Conservation (phyloP, 1,284 basidiomycete species). For the Ustilago bromivora region DNA sequence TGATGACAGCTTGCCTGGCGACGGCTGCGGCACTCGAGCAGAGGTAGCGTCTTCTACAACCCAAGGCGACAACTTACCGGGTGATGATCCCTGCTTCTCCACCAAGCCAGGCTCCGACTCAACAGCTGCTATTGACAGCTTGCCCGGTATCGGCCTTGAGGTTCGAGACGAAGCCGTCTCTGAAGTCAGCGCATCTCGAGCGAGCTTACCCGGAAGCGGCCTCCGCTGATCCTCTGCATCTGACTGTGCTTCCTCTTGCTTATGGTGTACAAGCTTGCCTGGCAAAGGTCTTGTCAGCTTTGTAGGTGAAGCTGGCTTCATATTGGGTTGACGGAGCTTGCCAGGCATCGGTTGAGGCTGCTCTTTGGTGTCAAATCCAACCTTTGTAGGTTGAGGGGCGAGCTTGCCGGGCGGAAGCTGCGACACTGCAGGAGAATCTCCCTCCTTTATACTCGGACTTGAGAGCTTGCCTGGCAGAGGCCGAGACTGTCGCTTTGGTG, state of each 20-base stretch:
- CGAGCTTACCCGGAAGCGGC: background rate
- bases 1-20: background rate
- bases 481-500: background rate
- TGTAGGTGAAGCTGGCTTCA: background rate
- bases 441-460: background rate
- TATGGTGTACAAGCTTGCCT: background rate
- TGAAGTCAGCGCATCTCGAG: background rate
- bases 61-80: conserved; percentile 1
- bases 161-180: background rate
- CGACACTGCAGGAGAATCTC: background rate
- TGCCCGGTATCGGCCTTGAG: background rate
- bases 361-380: background rate
- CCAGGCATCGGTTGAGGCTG: background rate
- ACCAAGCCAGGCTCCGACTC: background rate
- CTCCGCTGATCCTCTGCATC: background rate
- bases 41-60: background rate
- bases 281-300: background rate
- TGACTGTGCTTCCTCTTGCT: background rate
- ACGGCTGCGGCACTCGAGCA: too few species aligned
- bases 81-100: too few species aligned
- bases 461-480: background rate
- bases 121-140: background rate
- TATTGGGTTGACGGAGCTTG: background rate
- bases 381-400: background rate
- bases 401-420: background rate